phyloP scores from a whole-genome alignment of 352 stramenopile genomes.

The Pythium phragmiticola region DNA sequence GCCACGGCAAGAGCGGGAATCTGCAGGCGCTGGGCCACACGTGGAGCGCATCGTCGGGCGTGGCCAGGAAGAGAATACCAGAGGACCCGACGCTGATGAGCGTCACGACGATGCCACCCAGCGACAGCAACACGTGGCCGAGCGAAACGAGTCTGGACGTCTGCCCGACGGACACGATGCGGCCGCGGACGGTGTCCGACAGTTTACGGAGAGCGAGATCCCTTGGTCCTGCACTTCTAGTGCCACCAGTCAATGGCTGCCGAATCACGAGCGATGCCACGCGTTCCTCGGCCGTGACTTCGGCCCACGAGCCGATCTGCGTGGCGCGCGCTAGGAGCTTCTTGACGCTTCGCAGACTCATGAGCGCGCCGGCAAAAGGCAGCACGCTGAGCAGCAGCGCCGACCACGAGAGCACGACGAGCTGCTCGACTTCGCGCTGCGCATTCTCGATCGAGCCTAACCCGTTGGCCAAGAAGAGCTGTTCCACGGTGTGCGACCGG shows the following conservation, averaged over 20 bases:
- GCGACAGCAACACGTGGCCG: neutral
- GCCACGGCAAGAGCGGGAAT: slow-evolving; percentile 15
- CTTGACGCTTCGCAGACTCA: slow-evolving; percentile 17
- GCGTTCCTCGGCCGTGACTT: neutral
- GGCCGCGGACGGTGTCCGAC: too few relatives aligned
- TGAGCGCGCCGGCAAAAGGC: slow-evolving; percentile 15
- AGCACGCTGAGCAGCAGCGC: slow-evolving; percentile 5
- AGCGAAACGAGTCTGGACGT: neutral
- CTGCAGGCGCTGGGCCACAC: slow-evolving; percentile 6
- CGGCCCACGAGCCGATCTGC: slow-evolving; percentile 10
- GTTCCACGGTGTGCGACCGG: neutral
- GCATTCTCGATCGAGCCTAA: slow-evolving; percentile 12
- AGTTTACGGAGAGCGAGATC: too few relatives aligned
- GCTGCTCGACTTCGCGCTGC: slow-evolving; percentile 17
- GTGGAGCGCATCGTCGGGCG: neutral
- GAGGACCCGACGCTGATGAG: slow-evolving; percentile 4
- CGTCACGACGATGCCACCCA: slow-evolving; percentile 4
- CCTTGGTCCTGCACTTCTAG: too few relatives aligned
- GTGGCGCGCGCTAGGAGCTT: slow-evolving; percentile 10
- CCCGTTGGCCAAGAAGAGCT: neutral
- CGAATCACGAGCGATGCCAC: neutral
- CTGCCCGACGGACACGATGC: neutral
- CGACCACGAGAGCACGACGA: slow-evolving; percentile 19
- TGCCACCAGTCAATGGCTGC: too few relatives aligned
- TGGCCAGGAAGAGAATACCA: neutral